phyloP scores from a whole-genome alignment of 257 asterid genomes.

The Perilla frutescens region DNA sequence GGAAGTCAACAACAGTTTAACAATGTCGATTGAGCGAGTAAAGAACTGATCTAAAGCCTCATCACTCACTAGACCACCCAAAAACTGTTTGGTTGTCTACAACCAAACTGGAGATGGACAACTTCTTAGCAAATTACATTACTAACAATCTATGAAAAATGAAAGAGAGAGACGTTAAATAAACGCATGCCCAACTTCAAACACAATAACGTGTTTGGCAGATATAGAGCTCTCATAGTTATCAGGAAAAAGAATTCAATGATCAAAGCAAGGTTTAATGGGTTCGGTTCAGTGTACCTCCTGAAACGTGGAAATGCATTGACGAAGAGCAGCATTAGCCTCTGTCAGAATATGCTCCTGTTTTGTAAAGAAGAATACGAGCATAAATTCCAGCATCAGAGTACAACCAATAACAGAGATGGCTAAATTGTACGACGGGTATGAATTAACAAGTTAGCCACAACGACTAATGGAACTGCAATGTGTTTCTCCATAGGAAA shows the following conservation, averaged over 20 bases:
- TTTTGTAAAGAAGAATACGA: slow-evolving; percentile 24
- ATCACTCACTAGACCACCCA: too few species aligned
- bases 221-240: background rate
- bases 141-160: too few species aligned
- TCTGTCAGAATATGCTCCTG: slow-evolving; percentile 53
- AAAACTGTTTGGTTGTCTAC: too few species aligned
- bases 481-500: background rate
- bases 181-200: background rate
- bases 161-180: background rate
- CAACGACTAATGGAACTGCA: slow-evolving; percentile 14
- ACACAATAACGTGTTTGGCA: background rate
- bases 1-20: background rate
- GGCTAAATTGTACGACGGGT: background rate
- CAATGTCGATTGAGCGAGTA: background rate
- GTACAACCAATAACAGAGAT: background rate
- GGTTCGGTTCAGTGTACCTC: slow-evolving; percentile 55
- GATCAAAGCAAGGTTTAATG: slow-evolving; percentile 11
- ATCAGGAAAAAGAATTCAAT: background rate
- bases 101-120: background rate
- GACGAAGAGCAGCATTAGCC: slow-evolving; percentile 57
- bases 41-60: background rate
- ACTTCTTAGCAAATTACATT: background rate
- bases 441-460: slow-evolving; percentile 6
- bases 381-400: slow-evolving; percentile 27
- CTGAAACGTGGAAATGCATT: slow-evolving; percentile 72